These are phyloP conservation scores for Clonostachys solani DNA, from an alignment of 2,329 filamentous ascomycete species.

Conservation along the genomic window DNA sequence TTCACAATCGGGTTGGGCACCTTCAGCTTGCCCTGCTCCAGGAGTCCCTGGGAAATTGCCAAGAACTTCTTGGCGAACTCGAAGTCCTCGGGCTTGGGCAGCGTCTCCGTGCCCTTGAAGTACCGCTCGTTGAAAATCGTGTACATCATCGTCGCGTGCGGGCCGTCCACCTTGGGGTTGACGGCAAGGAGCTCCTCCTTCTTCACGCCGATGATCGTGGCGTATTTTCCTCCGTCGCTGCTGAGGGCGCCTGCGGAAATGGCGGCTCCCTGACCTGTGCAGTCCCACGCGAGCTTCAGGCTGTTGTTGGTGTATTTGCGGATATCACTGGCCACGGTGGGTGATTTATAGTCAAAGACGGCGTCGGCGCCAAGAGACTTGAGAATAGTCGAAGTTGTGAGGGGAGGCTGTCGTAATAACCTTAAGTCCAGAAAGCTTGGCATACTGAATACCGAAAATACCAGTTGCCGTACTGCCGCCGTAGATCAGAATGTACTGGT, in stretches of 20 bases:
- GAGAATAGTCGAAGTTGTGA: slow-evolving; percentile 25
- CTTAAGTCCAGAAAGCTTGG: slow-evolving; percentile 30
- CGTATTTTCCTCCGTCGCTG: neutral
- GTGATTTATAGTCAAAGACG: slow-evolving; percentile 39
- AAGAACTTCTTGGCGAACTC: slow-evolving; percentile 22
- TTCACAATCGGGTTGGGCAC: slow-evolving; percentile 19
- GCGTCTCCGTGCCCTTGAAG: slow-evolving; percentile 1
- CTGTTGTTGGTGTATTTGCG: slow-evolving; percentile 11
- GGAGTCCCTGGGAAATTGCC: slow-evolving; percentile 19
- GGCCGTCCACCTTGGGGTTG: slow-evolving; percentile 6
- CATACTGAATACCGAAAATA: slow-evolving; percentile 43
- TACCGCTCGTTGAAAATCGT: slow-evolving; percentile 27
- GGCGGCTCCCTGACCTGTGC: neutral
- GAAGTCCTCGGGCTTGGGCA: slow-evolving; percentile 15
- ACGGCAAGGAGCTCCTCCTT: slow-evolving; percentile 2
- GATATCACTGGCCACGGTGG: slow-evolving; percentile 14
- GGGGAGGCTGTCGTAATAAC: slow-evolving; percentile 34
- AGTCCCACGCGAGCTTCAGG: slow-evolving; percentile 15
- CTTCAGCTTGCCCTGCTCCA: slow-evolving; percentile 28
- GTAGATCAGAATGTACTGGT: slow-evolving; percentile 35
- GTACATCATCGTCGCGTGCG: slow-evolving; percentile 20
- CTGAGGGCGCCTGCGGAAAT: neutral
- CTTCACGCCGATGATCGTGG: neutral
- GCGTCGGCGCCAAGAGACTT: slow-evolving; percentile 36
- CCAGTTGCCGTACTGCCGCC: slow-evolving; percentile 50